Evolutionary conservation across 2,329 filamentous ascomycete genomes (phyloP).

Genomic region (Trichoderma sp.): DNA sequence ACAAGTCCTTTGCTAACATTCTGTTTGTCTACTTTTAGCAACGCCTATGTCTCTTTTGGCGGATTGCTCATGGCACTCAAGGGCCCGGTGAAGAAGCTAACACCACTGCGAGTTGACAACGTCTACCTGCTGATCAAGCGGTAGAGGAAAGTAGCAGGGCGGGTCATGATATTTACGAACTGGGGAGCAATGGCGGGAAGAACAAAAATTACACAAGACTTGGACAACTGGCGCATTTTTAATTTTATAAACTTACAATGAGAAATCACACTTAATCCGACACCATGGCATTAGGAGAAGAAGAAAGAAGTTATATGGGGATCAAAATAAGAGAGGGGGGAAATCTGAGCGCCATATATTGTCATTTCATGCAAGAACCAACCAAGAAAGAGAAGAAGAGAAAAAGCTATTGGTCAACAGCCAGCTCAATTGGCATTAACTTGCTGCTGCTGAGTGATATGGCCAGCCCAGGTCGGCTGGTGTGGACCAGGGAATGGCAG

Average conservation of each 20-base stretch:
- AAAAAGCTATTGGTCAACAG: conserved; percentile 5
- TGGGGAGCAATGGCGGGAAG: background rate
- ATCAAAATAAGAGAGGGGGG: background rate
- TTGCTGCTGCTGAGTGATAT: background rate
- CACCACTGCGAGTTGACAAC: conserved; percentile 87
- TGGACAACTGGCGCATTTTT: background rate
- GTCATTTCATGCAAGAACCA: background rate
- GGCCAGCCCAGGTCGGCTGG: conserved; percentile 44
- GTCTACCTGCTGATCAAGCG: conserved; percentile 92
- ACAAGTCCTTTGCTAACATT: background rate
- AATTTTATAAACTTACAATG: background rate
- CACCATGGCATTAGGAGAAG: background rate
- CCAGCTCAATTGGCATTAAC: conserved; percentile 6
- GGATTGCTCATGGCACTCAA: conserved; percentile 88
- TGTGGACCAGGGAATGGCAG: conserved; percentile 79
- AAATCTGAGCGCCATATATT: background rate
- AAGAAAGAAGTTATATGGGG: background rate
- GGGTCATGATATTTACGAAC: background rate
- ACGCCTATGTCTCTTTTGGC: conserved; percentile 92
- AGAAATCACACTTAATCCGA: background rate
- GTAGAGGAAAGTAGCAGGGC: conserved; percentile 6
- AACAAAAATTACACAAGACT: background rate
- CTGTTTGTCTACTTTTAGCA: conserved; percentile 56
- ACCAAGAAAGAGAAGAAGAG: background rate
- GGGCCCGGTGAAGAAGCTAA: conserved; percentile 95